Percentiles rank a stretch among this genome's conserved stretches.
These are phyloP conservation scores for Dacryopinax spathularia DNA, from an alignment of 768 basidiomycete species.

Conservation along the genomic window DNA sequence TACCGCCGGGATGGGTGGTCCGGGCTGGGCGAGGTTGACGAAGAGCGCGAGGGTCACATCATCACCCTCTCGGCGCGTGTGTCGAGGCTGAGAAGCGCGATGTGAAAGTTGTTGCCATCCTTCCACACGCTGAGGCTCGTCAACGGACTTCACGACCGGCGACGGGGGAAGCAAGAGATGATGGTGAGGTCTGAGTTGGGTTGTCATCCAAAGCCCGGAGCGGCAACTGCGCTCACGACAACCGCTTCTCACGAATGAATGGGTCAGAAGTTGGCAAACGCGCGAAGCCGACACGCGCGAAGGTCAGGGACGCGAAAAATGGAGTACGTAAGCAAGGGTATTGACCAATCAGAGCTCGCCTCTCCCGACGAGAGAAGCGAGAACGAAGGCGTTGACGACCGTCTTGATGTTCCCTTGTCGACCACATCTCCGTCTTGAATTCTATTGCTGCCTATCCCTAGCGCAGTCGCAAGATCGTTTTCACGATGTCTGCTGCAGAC, in stretches of 20 bases:
- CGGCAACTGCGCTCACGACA: not conserved
- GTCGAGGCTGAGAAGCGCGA: not conserved
- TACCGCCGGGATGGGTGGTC: not conserved
- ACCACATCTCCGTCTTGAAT: not conserved
- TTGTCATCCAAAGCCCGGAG: not conserved
- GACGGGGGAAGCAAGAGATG: too few species aligned
- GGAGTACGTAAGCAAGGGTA: not conserved
- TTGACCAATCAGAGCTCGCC: not conserved
- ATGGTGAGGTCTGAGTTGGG: too few species aligned
- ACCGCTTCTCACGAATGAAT: too few species aligned
- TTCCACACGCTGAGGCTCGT: not conserved
- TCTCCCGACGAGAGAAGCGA: not conserved
- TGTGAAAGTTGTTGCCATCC: not conserved
- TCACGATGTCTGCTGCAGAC: too few species aligned
- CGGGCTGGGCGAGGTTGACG: not conserved
- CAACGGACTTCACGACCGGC: not conserved
- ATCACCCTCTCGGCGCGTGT: not conserved
- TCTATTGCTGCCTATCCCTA: too few species aligned
- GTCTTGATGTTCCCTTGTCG: not conserved
- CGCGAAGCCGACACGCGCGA: not conserved
- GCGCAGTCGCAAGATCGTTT: too few species aligned
- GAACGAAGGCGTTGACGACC: not conserved
- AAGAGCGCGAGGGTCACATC: not conserved
- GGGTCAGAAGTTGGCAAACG: not conserved
- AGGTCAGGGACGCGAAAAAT: not conserved